Conservation (phyloP, 148 eudicot species). For the Spergularia marina region DNA sequence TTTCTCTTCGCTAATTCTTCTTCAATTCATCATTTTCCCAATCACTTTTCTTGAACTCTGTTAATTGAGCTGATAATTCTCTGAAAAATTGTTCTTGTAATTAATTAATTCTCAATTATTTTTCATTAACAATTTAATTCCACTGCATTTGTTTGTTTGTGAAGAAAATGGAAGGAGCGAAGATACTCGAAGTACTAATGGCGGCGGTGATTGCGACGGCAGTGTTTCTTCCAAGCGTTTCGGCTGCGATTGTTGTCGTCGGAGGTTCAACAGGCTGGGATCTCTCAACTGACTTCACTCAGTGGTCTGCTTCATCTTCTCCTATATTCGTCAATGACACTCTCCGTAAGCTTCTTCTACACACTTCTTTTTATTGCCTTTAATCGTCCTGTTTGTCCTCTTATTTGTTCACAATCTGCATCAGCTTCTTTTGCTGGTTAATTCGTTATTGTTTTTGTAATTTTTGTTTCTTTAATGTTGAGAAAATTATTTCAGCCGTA, state of each 20-base stretch:
- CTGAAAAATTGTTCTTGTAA: too few species aligned
- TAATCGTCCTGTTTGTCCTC: background rate
- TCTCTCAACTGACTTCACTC: constrained; percentile 18
- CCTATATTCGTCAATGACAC: constrained; percentile 26
- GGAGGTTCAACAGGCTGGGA: constrained; percentile 27
- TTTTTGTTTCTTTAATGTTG: background rate
- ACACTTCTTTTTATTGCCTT: background rate
- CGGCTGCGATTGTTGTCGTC: constrained; percentile 12
- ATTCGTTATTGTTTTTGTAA: background rate
- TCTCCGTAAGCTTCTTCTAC: constrained; percentile 11
- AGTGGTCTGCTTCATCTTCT: constrained; percentile 20
- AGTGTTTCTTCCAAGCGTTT: constrained; percentile 8
- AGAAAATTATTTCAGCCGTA: too few species aligned
- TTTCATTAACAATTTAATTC: background rate
- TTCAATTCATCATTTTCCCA: too few species aligned
- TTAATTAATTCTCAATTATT: too few species aligned
- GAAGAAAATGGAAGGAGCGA: constrained; percentile 2
- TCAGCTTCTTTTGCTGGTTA: too few species aligned
- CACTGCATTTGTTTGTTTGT: background rate
- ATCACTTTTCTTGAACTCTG: too few species aligned
- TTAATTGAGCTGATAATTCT: too few species aligned
- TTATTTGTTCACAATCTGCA: too few species aligned
- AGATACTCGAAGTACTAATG: background rate
- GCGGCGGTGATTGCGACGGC: background rate
- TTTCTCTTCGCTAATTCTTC: too few species aligned